Conservation (phyloP, 2,329 filamentous ascomycete species). For the Aureobasidium sp. region DNA sequence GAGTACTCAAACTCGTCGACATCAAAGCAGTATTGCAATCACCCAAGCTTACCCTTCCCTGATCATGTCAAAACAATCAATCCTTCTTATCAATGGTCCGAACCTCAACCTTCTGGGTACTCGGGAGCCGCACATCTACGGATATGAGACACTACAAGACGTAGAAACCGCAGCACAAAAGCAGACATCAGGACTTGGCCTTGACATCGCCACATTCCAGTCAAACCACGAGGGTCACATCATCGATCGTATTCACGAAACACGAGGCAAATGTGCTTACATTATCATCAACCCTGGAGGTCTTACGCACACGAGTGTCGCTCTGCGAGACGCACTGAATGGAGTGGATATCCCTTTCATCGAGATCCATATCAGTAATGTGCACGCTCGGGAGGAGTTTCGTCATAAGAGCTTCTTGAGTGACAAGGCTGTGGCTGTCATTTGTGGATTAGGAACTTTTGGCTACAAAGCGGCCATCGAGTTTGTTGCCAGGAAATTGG, state of each 20-base stretch:
- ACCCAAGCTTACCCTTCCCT: no score
- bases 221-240: slow-evolving; percentile 72
- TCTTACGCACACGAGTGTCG: slow-evolving; percentile 68
- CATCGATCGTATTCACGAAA: slow-evolving; percentile 64
- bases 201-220: slow-evolving; percentile 52
- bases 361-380: slow-evolving; percentile 67
- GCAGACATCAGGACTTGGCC: slow-evolving; percentile 29
- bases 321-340: slow-evolving; percentile 63
- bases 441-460: slow-evolving; percentile 54
- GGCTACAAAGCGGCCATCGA: slow-evolving; percentile 41
- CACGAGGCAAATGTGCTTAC: slow-evolving; percentile 43
- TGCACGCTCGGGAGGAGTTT: slow-evolving; percentile 62
- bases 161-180: slow-evolving; percentile 46
- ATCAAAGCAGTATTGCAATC: no score
- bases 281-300: slow-evolving; percentile 70
- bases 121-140: slow-evolving; percentile 66
- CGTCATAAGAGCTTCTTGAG: slow-evolving; percentile 63
- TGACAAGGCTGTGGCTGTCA: slow-evolving; percentile 67
- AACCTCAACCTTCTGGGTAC: slow-evolving; percentile 75
- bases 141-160: slow-evolving; percentile 56
- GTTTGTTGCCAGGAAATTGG: slow-evolving; percentile 27
- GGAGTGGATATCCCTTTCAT: slow-evolving; percentile 65
- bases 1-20: no score
- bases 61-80: slow-evolving; percentile 23
- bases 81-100: slow-evolving; percentile 70